phyloP scores from a whole-genome alignment of 495 filamentous ascomycete genomes.

The Cudoniella acicularis region DNA sequence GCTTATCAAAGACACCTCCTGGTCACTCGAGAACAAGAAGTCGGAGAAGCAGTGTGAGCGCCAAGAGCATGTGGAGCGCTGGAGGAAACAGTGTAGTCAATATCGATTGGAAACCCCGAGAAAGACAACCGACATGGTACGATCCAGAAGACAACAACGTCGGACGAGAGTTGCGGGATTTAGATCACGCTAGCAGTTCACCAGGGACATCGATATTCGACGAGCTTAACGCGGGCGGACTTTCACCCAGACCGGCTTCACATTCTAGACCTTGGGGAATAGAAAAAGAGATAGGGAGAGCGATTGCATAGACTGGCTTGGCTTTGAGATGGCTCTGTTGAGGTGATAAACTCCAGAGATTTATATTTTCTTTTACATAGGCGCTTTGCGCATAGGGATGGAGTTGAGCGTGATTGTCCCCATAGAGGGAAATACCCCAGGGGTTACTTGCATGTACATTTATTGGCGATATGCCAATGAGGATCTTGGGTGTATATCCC shows the following conservation, averaged over 20 bases:
- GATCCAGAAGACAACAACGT: constrained; percentile 12
- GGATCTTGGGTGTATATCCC: neutral
- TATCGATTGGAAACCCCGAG: constrained; percentile 10
- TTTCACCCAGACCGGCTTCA: constrained; percentile 20
- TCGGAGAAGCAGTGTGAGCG: constrained; percentile 21
- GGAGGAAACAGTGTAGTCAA: constrained; percentile 6
- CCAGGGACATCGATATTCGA: constrained; percentile 19
- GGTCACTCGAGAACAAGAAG: constrained; percentile 20
- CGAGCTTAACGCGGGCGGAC: constrained; percentile 9
- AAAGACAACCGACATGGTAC: constrained; percentile 12
- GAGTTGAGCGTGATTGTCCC: neutral
- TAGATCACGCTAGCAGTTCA: constrained; percentile 16
- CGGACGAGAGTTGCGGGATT: constrained; percentile 6
- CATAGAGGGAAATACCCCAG: neutral
- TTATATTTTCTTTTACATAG: constrained; percentile 4
- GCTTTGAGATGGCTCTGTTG: neutral
- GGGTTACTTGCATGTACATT: neutral
- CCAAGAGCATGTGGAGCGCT: constrained; percentile 19
- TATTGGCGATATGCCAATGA: neutral
- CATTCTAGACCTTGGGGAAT: constrained; percentile 1
- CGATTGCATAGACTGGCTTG: constrained; percentile 21
- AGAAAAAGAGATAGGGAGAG: constrained; percentile 22
- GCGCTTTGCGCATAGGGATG: constrained; percentile 16
- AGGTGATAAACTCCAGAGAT: neutral
- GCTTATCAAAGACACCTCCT: constrained; percentile 22